Conservation (phyloP, 2,329 filamentous ascomycete species). For the Alternaria viburni region DNA sequence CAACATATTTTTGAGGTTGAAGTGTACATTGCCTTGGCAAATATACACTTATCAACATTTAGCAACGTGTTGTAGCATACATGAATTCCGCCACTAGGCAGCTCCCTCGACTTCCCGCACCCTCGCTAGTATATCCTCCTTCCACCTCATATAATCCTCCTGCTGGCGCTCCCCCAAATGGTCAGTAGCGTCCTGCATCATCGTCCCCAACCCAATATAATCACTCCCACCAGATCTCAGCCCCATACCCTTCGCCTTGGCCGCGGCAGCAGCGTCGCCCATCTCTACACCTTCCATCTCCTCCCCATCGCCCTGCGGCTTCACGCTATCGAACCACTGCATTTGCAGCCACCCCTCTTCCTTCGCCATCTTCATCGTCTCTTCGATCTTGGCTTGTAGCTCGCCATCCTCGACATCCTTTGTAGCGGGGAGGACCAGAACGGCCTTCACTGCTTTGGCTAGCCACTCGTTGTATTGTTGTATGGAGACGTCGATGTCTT, state of each 20-base stretch:
- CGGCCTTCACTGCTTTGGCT: constrained; percentile 58
- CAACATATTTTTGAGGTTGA: no score
- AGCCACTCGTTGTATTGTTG: constrained; percentile 42
- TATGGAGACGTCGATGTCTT: constrained; percentile 35
- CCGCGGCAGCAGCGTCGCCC: constrained; percentile 26
- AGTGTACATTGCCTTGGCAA: neutral
- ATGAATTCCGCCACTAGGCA: neutral
- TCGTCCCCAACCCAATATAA: constrained; percentile 62
- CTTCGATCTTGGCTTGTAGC: constrained; percentile 45
- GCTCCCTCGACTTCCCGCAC: constrained; percentile 58
- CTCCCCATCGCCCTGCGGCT: constrained; percentile 32
- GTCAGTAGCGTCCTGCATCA: constrained; percentile 78
- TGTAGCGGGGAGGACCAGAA: constrained; percentile 57
- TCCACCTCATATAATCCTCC: constrained; percentile 70
- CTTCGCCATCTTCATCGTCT: constrained; percentile 41
- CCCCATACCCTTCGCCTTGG: constrained; percentile 47
- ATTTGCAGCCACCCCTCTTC: constrained; percentile 57
- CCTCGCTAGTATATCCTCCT: constrained; percentile 62
- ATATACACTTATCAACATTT: neutral
- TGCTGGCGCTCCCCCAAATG: constrained; percentile 70
- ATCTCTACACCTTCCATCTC: constrained; percentile 37
- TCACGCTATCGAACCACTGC: constrained; percentile 63
- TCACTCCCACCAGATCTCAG: constrained; percentile 53
- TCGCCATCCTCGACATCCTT: constrained; percentile 55
- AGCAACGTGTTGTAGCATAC: neutral